Conservation (phyloP, 192 early-diverging fungal genomes). For the Coemansia pectinata region DNA sequence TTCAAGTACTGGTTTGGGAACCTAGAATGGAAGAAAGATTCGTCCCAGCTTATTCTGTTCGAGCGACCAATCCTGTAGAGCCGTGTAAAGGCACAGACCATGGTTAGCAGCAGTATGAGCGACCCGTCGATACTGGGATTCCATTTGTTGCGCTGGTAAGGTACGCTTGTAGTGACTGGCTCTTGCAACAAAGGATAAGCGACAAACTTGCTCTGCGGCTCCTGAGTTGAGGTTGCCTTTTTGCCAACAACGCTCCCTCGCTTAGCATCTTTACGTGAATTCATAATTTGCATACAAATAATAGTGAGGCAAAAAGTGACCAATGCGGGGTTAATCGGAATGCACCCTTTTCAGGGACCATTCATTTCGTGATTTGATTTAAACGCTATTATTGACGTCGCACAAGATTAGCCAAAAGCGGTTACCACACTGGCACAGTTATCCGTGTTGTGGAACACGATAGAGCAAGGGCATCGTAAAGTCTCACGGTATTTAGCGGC, state of each 20-base stretch:
- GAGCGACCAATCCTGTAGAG: conserved; percentile 39
- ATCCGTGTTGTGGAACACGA: no score
- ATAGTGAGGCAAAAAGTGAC: no score
- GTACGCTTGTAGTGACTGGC: not conserved
- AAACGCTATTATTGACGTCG: no score
- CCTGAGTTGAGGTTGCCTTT: not conserved
- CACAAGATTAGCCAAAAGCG: no score
- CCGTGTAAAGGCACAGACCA: conserved; percentile 26
- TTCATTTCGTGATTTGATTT: no score
- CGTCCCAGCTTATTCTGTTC: conserved; percentile 65
- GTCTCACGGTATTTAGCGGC: not conserved
- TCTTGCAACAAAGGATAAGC: conserved; percentile 15
- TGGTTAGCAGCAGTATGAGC: conserved; percentile 38
- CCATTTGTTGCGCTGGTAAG: conserved; percentile 55
- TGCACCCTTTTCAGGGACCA: no score
- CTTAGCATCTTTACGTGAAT: not conserved
- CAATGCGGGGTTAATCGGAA: no score
- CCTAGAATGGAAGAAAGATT: conserved; percentile 57
- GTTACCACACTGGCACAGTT: no score
- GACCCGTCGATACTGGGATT: conserved; percentile 36
- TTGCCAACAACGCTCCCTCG: not conserved
- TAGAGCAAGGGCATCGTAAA: no score
- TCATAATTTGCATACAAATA: not conserved
- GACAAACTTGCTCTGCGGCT: conserved; percentile 11
- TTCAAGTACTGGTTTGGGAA: conserved; percentile 92